These are phyloP conservation scores for Hypoxylon perforatum DNA, from an alignment of 495 filamentous ascomycete genomes.

Conservation along the genomic window DNA sequence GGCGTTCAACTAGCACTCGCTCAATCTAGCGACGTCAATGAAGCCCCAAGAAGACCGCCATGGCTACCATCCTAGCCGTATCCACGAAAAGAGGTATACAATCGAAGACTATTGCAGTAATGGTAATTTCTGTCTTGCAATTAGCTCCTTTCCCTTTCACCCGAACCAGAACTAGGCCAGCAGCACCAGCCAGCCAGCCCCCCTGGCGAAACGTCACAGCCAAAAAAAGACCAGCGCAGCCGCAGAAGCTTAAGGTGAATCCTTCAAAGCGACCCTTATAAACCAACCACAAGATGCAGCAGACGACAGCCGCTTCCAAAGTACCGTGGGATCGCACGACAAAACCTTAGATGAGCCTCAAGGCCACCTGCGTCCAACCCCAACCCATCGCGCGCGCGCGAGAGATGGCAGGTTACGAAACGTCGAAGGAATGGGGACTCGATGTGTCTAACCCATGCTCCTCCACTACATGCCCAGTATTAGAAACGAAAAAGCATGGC, in stretches of 20 bases:
- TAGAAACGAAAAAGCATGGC: no score
- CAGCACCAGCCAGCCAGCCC: no score
- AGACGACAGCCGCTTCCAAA: not conserved
- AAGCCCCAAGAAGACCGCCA: constrained; percentile 1
- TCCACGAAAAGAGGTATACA: not conserved
- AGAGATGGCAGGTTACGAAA: not conserved
- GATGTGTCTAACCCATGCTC: not conserved
- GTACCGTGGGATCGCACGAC: not conserved
- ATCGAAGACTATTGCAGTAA: not conserved
- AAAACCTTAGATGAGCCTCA: constrained; percentile 6
- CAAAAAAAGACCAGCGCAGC: constrained; percentile 14
- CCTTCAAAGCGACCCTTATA: no score
- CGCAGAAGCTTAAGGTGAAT: not conserved
- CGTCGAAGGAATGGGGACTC: not conserved
- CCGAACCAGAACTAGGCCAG: not conserved
- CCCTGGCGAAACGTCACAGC: constrained; percentile 8
- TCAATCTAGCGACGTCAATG: constrained; percentile 2
- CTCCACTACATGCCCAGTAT: no score
- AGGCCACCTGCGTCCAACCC: not conserved
- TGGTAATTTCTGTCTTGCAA: not conserved
- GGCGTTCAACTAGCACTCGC: not conserved
- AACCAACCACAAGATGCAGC: not conserved
- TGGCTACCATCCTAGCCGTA: not conserved
- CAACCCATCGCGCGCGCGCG: no score
- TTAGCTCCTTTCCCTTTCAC: constrained; percentile 1